Base-by-base conservation (phyloP, 2,329 filamentous ascomycete genomes). In the Truncatella angustata region DNA sequence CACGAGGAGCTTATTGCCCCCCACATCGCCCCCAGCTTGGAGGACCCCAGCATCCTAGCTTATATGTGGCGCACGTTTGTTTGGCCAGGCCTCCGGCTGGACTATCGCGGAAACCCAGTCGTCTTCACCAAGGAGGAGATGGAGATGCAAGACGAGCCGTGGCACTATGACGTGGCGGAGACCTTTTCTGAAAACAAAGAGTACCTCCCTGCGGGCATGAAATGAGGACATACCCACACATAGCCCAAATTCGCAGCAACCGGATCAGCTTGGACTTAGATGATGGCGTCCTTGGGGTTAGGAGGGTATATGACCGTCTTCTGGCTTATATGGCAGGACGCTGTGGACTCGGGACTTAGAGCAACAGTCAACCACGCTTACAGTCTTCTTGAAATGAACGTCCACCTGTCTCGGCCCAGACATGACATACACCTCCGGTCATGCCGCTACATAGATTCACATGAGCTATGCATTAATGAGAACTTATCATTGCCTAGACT, bases 61-160 rank as follows among this genome's bases (percentile, higher is more conserved):
- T 55, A 55, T 37, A 55, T 55, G 18, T 55, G 53, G 53, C 53
- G 53, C 18, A 44, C 30, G 37, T 55, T 55, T 20, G 18, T 55
- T 6, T 55, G 50, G 50, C 53, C 53, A 4, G 53, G 53, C 18
- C 4, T 55, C n/a, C 49, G 53, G 9, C 16, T 52, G n/a, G 53
- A 55, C 36, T 55, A 40, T n/a, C 36, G n/a, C 6, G 53, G 53
- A 18, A 49, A 49, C 11, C 44, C 53, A 26, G 50, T 55, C 4
- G 50, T 55, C 14, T 28, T 55, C 3, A 52, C 53, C 7, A 46
- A 52, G 18, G 53, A 55, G 28, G 53, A 55, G 26, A 52, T 32
- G 7, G 53, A 55, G 39, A 55, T 55, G 53, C 16, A 52, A 34
- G 49, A 55, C 12, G 53, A 55, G n/a, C 53, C 50, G 4, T 55